Conservation (phyloP, 306 rosid genomes). For the Alnus rubra region DNA sequence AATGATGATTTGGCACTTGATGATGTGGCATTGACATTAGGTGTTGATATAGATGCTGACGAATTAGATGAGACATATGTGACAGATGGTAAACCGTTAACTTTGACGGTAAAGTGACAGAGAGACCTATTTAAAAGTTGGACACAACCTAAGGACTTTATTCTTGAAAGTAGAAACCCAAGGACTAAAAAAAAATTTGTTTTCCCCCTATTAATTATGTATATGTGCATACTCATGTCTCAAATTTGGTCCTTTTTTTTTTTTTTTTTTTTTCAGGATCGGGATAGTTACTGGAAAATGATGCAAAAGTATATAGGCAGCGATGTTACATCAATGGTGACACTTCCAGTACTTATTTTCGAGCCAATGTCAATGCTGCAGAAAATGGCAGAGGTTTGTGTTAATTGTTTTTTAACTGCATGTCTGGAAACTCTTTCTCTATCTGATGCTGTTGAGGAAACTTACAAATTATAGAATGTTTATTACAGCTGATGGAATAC, state of each 20-base stretch:
- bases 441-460: conserved; percentile 22
- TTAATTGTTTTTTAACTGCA: conserved; percentile 14
- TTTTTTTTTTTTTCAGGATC: conserved; percentile 50
- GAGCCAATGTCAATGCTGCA: conserved; percentile 98
- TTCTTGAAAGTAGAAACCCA: too few species aligned
- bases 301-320: conserved; percentile 92
- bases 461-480: conserved; percentile 12
- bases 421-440: conserved; percentile 14
- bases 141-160: too few species aligned
- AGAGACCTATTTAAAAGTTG: too few species aligned
- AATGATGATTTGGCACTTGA: too few species aligned
- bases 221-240: conserved; percentile 14
- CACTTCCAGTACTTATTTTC: conserved; percentile 90
- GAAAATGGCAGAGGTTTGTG: conserved; percentile 91
- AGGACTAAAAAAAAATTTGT: too few species aligned
- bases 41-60: too few species aligned
- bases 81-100: too few species aligned
- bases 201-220: not conserved
- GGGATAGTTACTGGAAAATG: conserved; percentile 95
- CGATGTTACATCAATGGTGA: conserved; percentile 93
- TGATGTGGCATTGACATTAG: too few species aligned
- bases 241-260: not conserved
- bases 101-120: too few species aligned
- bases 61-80: too few species aligned
- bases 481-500: conserved; percentile 89